phyloP scores from a whole-genome alignment of 306 rosid genomes.

The Cajanus cajan region DNA sequence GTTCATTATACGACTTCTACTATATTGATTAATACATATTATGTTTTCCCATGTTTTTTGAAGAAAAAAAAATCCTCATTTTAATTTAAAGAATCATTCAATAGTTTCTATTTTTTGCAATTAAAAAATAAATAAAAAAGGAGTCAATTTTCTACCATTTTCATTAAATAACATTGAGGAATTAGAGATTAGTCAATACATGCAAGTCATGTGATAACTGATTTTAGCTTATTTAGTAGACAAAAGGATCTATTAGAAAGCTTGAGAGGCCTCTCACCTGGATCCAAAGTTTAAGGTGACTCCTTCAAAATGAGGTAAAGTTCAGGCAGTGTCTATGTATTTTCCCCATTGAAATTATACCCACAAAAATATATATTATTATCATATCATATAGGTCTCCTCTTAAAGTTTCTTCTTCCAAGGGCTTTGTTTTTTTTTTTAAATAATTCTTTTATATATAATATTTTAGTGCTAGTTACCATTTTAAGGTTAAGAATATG shows the following conservation, averaged over 20 bases:
- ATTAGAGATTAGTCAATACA: neutral
- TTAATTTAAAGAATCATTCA: neutral
- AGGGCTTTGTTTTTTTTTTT: neutral
- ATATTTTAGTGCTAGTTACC: neutral
- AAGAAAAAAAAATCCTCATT: neutral
- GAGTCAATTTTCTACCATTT: neutral
- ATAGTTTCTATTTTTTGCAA: neutral
- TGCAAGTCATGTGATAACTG: neutral
- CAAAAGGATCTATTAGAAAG: neutral
- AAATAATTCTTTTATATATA: neutral
- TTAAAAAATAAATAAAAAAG: neutral
- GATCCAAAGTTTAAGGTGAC: neutral
- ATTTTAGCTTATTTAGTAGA: neutral
- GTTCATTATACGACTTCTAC: constrained; percentile 13
- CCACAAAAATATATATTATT: neutral
- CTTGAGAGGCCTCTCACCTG: neutral
- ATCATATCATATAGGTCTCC: neutral
- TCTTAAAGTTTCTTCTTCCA: neutral
- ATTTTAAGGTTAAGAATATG: constrained; percentile 2
- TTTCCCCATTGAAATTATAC: neutral
- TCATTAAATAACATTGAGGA: neutral
- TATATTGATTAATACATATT: neutral
- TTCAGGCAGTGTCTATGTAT: neutral
- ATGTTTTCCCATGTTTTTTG: neutral
- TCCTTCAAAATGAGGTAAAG: neutral